Evolutionary conservation across 306 rosid genomes (phyloP), one percentile per base, ranked within the genome.

Genomic region (Rosa multiflora): DNA sequence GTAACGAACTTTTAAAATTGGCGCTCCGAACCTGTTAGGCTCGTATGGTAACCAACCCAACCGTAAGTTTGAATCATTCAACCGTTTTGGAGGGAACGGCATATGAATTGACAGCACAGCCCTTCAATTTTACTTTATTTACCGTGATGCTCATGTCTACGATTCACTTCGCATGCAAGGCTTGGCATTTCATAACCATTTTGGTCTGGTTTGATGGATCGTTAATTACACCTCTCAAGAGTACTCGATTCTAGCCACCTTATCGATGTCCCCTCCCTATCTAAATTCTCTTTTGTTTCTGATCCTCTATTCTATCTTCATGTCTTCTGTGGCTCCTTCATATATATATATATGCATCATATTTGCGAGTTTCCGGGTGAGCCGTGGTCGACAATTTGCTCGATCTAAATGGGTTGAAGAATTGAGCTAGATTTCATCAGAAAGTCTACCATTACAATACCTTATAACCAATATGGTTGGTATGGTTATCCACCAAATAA

Each of bases 71-170:
- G 76, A 87, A 89, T 74, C 42, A 11, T 59, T 39, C 51, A 48
- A 74, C 75, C 63, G 43, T 83, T 66, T 66, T 86, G 83, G 89
- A 82, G 91, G 87, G 86, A 90, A 86, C 52, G 14, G 26, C 8
- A 17, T 29, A 62, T 12, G 40, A 67, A 68, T 76, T 76, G 73
- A 74, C 81, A 18, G 35, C 42, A 63, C 39, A 10, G 5, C 80
- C 81, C 71, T 8, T 2, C 63, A 32, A 32, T 32, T 17, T 35
- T 40, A 6, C 35, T 59, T 58, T 44, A 58, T 55, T 55, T 26
- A 53, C 73, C 6, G 6, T 26, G 11, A 23, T 10, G 11, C 17
- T 43, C 53, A 5, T 40, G n/a, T n/a, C 29, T 52, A 52, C n/a
- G 44, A 26, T 44, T 26, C 40, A 53, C 26, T 53, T 53, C 12